These are phyloP conservation scores for Leucosporidium creatinivorum DNA, from an alignment of 768 basidiomycete genomes.

Conservation along the genomic window DNA sequence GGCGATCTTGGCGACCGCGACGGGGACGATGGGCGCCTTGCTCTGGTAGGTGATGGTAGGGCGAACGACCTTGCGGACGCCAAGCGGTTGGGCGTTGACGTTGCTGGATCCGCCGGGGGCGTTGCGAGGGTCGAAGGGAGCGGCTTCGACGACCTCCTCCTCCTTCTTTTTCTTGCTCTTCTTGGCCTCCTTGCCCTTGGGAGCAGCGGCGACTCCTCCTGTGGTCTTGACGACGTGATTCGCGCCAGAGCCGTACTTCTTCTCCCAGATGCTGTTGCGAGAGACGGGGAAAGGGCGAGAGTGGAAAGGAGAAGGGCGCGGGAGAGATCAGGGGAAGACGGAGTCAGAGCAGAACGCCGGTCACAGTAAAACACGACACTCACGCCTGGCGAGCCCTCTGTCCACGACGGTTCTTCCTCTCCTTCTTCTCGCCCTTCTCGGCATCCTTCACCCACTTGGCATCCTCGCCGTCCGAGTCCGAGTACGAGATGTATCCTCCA, in stretches of 20 bases:
- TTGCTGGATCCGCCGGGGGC: conserved; percentile 13
- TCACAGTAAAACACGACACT: no score
- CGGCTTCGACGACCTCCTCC: not conserved
- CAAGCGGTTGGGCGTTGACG: conserved; percentile 14
- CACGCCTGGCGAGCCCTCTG: conserved; percentile 91
- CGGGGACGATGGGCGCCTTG: no score
- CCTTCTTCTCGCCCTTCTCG: conserved; percentile 48
- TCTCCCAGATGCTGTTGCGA: conserved; percentile 81
- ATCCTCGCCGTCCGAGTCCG: conserved; percentile 65
- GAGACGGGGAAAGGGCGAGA: not conserved
- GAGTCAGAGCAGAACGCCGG: no score
- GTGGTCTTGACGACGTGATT: conserved; percentile 70
- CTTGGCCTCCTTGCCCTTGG: conserved; percentile 33
- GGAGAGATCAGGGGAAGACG: not conserved
- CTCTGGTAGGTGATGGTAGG: conserved; percentile 4
- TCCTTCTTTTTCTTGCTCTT: not conserved
- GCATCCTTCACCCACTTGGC: conserved; percentile 59
- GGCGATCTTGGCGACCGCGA: no score
- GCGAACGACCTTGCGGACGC: conserved; percentile 2
- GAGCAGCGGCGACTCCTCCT: conserved; percentile 32
- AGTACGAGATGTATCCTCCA: conserved; percentile 73
- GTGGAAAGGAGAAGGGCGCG: not conserved
- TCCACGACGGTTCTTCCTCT: conserved; percentile 80
- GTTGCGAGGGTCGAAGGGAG: conserved; percentile 11
- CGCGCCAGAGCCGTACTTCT: conserved; percentile 82